Evolutionary conservation across 139 green algal species (phyloP), one percentile per base, ranked within the genome.

Genomic region (Micractinium sp.): DNA sequence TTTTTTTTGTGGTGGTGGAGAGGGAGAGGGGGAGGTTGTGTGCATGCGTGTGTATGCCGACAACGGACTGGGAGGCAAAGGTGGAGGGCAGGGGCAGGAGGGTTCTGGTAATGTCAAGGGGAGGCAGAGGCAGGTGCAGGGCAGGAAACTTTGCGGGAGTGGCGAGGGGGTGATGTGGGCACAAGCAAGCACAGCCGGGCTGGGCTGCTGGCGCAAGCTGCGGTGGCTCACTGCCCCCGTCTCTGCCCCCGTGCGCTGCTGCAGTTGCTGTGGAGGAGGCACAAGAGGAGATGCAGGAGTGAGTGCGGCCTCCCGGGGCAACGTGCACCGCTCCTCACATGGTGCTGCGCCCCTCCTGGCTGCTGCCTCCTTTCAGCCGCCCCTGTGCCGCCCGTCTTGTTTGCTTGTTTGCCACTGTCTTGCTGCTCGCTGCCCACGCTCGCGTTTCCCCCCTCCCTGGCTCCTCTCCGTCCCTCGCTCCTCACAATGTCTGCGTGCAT

Each of bases 221-320:
- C 63, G 2, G 63, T 73, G 7, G 63, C 63, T 29, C 63, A 5
- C 16, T 35, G 22, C 20, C 18, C 67, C 20, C 9, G 27, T 12
- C 22, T 38, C n/a, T 66, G 60, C 29, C 29, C 20, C 53, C 14
- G 38, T n/a, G 4, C 31, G 3, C 7, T 36, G 22, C 22, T 88
- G 85, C 85, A 88, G 85, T 83, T 15, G 56, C 89, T 35, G 81
- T 85, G 41, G 80, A 87, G 75, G 78, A 91, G 78, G 27, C 77
- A 12, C 79, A 88, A 16, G 88, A 96, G 27, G 81, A 69, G 16
- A 96, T 96, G 94, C 87, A 94, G 92, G 94, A 95, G 91, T 96
- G 83, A 91, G 15, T 12, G 63, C 14, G 63, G 13, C 20, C 63
- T 23, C 20, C 14, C 14, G 63, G 63, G 20, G 63, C 14, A 2